phyloP scores from a whole-genome alignment of 768 basidiomycete species.

The Leucocoprinus sp. region DNA sequence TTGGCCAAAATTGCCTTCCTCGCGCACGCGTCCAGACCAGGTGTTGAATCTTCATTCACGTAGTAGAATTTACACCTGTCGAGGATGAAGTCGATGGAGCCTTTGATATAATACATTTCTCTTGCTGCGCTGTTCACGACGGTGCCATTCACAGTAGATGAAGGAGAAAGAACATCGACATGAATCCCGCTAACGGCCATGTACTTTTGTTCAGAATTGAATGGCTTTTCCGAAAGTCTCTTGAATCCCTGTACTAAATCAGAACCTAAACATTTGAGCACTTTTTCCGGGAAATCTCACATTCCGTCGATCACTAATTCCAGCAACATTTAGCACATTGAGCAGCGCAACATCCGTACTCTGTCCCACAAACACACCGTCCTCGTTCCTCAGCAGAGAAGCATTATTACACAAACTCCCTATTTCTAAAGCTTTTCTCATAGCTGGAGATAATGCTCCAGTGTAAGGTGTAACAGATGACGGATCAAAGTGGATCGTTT shows the following conservation, averaged over 20 bases:
- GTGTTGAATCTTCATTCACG: slow-evolving; percentile 84
- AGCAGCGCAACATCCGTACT: slow-evolving; percentile 90
- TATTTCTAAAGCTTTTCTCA: slow-evolving; percentile 69
- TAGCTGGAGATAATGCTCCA: slow-evolving; percentile 47
- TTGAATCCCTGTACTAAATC: slow-evolving; percentile 48
- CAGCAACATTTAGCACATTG: slow-evolving; percentile 65
- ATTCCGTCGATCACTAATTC: slow-evolving; percentile 57
- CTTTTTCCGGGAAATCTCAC: slow-evolving; percentile 33
- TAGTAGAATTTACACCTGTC: slow-evolving; percentile 85
- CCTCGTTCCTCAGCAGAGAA: slow-evolving; percentile 50
- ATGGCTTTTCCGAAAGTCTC: slow-evolving; percentile 73
- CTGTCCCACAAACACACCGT: slow-evolving; percentile 74
- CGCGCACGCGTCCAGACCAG: slow-evolving; percentile 62
- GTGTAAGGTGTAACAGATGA: slow-evolving; percentile 29
- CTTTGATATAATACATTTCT: slow-evolving; percentile 88
- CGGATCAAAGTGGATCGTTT: slow-evolving; percentile 60
- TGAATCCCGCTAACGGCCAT: slow-evolving; percentile 86
- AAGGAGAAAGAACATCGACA: slow-evolving; percentile 20
- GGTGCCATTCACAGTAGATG: background rate
- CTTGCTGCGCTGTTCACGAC: slow-evolving; percentile 27
- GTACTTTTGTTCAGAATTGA: slow-evolving; percentile 90
- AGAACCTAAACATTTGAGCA: background rate
- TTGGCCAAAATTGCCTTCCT: slow-evolving; percentile 60
- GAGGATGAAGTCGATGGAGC: slow-evolving; percentile 83
- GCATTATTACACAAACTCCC: slow-evolving; percentile 92